These are phyloP conservation scores for Albifimbria verrucaria DNA, from an alignment of 2,329 filamentous ascomycete genomes.

Conservation along the genomic window DNA sequence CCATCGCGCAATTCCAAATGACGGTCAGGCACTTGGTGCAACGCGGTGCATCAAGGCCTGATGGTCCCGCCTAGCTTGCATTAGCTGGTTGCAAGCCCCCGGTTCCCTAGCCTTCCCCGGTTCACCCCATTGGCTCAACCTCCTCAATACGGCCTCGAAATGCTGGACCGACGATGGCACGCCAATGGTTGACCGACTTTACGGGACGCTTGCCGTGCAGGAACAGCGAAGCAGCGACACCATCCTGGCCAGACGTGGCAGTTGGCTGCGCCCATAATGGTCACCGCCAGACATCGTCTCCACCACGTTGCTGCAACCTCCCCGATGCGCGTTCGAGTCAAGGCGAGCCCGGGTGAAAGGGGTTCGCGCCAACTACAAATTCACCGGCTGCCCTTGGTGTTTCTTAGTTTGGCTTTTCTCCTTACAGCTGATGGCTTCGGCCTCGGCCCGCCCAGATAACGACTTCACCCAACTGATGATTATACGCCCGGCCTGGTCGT, in stretches of 20 bases:
- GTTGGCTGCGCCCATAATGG: too few species aligned
- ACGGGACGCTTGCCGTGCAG: not conserved
- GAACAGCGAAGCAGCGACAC: not conserved
- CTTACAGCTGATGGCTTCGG: not conserved
- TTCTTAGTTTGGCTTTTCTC: not conserved
- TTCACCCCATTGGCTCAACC: conserved; percentile 19
- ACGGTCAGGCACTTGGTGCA: not conserved
- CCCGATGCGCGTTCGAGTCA: too few species aligned
- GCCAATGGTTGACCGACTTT: not conserved
- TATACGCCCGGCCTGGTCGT: conserved; percentile 13
- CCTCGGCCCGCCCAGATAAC: not conserved
- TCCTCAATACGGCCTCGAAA: conserved; percentile 6
- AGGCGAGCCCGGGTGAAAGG: not conserved
- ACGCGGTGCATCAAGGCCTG: not conserved
- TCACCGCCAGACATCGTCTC: too few species aligned
- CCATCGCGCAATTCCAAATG: not conserved
- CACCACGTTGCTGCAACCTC: too few species aligned
- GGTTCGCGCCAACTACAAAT: not conserved
- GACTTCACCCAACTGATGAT: not conserved
- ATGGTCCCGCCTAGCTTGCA: not conserved
- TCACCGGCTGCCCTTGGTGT: not conserved
- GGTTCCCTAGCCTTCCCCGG: conserved; percentile 13
- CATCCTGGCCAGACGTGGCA: too few species aligned
- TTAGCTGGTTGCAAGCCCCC: not conserved
- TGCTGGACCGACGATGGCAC: too few species aligned